Evolutionary conservation across 352 stramenopile species (phyloP), one percentile per base, ranked within the genome.

Genomic region (Phytophthora ramorum): DNA sequence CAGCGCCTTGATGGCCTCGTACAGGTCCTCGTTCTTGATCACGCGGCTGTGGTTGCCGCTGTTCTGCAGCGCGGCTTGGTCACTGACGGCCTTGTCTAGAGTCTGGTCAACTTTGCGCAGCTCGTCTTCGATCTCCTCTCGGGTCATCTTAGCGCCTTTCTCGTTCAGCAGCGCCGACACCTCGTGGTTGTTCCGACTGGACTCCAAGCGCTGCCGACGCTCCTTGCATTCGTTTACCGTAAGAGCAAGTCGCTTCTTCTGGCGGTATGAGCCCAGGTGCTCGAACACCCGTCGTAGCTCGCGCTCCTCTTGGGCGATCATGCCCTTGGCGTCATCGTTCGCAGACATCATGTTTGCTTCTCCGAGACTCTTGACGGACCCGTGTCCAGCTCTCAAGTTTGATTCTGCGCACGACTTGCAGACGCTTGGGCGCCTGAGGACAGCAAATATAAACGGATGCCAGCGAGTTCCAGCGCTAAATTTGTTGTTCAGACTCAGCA

Each of bases 211-310:
- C 45, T 78, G 76, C 10, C 84, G 85, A 12, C 83, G 79, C 34
- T 93, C 85, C 30, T 79, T 86, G 46, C 75, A 75, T 4, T 81
- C 68, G 7, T 50, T 62, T 53, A 93, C 75, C 17, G 60, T 59
- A 14, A 69, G 65, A 7, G 46, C 45, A 24, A 91, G 69, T 53
- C 90, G 93, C 59, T 92, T 93, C 79, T 97, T 97, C 44, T 86
- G 76, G 7, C 85, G 84, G 54, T 92, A 99, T 46, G 89, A 95
- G 69, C 94, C 97, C 44, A 99, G 71, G 51, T 97, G 83, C 24
- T 98, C 90, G 63, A 98, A 99, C 28, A 99, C 97, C 32, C 96
- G 89, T 53, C 94, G 90, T 41, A 99, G 72, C 67, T 98, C 95
- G 38, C 95, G 97, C 75, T 98, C 90, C 69, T 99, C 96, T 66